phyloP scores from a whole-genome alignment of 495 filamentous ascomycete genomes.

The Penicillium robsamsonii region DNA sequence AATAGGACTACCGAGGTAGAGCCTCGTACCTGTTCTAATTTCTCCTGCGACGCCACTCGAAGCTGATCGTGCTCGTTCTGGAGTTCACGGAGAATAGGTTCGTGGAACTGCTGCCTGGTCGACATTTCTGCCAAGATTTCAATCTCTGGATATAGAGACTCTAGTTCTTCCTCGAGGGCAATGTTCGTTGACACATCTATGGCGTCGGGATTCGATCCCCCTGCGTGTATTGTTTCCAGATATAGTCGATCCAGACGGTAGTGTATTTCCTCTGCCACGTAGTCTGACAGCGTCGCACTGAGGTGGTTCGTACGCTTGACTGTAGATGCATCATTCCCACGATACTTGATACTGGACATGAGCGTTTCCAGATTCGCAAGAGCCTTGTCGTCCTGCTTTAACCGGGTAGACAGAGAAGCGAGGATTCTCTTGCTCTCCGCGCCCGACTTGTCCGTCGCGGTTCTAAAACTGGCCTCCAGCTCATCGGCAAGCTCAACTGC shows the following conservation, averaged over 20 bases:
- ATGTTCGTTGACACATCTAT: constrained; percentile 23
- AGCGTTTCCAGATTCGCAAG: constrained; percentile 32
- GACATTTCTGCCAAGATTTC: constrained; percentile 61
- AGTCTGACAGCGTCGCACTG: constrained; percentile 30
- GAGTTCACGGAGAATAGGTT: constrained; percentile 51
- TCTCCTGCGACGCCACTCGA: constrained; percentile 31
- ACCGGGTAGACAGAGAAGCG: constrained; percentile 30
- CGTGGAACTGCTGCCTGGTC: constrained; percentile 56
- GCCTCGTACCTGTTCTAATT: constrained; percentile 35
- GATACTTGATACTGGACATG: constrained; percentile 28
- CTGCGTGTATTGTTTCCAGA: constrained; percentile 30
- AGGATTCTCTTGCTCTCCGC: constrained; percentile 39
- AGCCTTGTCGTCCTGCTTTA: constrained; percentile 42
- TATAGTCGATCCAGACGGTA: constrained; percentile 46
- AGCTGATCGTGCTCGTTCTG: constrained; percentile 33
- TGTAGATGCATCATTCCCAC: constrained; percentile 29
- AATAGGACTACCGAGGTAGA: background rate
- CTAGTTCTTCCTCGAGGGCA: constrained; percentile 55
- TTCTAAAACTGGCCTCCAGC: constrained; percentile 31
- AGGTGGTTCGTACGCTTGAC: constrained; percentile 31
- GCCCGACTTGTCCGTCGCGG: constrained; percentile 32
- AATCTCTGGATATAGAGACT: constrained; percentile 62
- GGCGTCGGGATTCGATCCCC: background rate
- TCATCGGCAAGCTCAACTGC: constrained; percentile 35
- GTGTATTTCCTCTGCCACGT: constrained; percentile 40